Base-by-base conservation (phyloP, 2,329 filamentous ascomycete genomes). In the Pezicula neosporulosa region DNA sequence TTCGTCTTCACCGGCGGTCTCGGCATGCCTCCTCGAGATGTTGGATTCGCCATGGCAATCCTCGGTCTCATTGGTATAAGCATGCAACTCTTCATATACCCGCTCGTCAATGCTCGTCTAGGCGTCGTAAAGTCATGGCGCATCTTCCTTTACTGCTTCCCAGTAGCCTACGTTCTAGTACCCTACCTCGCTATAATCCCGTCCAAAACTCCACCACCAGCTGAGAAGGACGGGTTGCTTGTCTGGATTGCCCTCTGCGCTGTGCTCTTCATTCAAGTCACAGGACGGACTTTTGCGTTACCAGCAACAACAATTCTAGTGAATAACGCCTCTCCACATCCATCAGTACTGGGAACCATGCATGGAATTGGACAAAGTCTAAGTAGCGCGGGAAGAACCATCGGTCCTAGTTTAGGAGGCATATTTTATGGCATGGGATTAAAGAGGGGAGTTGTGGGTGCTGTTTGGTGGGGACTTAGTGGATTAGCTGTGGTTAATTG, bases 31-130 rank as follows among this genome's bases (percentile, higher is more conserved):
- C 84, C 88, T 0, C 76, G 79, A 2, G 79, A 82, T 9, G 86
- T 93, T 24, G 89, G 89, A 18, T 70, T 88, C 42, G 87, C 87
- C 6, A 90, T 91, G 72, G 83, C 89, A 4, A 83, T 87, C 49
- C 78, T 93, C 15, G 89, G 89, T 12, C 69, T 81, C 47, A 82
- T 92, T 44, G 89, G 89, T 12, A 85, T 94, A 44, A 70, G 41
- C 9, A 59, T 93, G 50, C 87, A 90, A 65, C 77, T 90, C 9
- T 72, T 87, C 47, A 70, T 89, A n/a, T 92, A 92, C 64, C 88
- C 88, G 2, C 70, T 70, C 36, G 70, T 90, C 10, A 87, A 87
- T 41, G 72, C 76, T 2, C 77, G 77, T 4, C 77, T 89, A 1
- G 89, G 88, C 35, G 85, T 85, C 1, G 69, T 91, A 50, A 73